These are phyloP conservation scores for Trichothecium sympodiale DNA, from an alignment of 2,329 filamentous ascomycete genomes.

Conservation along the genomic window DNA sequence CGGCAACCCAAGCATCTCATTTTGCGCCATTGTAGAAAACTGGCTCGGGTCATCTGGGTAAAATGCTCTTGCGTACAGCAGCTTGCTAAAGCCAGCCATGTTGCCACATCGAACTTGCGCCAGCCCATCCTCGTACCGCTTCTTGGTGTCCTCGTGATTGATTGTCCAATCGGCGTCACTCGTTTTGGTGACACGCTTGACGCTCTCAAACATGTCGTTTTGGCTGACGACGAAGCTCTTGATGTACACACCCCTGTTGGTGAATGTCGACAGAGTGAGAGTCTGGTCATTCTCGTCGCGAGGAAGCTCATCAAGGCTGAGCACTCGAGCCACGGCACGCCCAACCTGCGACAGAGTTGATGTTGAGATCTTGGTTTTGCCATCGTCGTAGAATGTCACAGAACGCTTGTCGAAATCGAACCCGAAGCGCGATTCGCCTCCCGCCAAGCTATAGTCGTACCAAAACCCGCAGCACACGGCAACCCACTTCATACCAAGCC, in stretches of 20 bases:
- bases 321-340: conserved; percentile 37
- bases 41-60: too few species aligned
- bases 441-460: conserved; percentile 39
- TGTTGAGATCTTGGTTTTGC: conserved; percentile 40
- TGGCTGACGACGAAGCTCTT: conserved; percentile 49
- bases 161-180: conserved; percentile 51
- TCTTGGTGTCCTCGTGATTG: too few species aligned
- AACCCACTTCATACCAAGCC: conserved; percentile 30
- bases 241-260: conserved; percentile 38
- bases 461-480: conserved; percentile 41
- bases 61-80: too few species aligned
- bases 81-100: too few species aligned
- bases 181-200: conserved; percentile 46
- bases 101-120: too few species aligned
- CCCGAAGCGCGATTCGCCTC: conserved; percentile 25
- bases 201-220: conserved; percentile 52
- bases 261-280: conserved; percentile 27
- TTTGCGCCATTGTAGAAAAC: too few species aligned
- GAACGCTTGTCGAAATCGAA: conserved; percentile 32
- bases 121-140: too few species aligned
- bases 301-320: conserved; percentile 35
- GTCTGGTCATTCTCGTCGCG: conserved; percentile 19
- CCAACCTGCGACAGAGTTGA: conserved; percentile 34
- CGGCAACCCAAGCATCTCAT: too few species aligned
- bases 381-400: conserved; percentile 42